Evolutionary conservation across 2,329 filamentous ascomycete species (phyloP).

Genomic region (Penicillium janthinellum): DNA sequence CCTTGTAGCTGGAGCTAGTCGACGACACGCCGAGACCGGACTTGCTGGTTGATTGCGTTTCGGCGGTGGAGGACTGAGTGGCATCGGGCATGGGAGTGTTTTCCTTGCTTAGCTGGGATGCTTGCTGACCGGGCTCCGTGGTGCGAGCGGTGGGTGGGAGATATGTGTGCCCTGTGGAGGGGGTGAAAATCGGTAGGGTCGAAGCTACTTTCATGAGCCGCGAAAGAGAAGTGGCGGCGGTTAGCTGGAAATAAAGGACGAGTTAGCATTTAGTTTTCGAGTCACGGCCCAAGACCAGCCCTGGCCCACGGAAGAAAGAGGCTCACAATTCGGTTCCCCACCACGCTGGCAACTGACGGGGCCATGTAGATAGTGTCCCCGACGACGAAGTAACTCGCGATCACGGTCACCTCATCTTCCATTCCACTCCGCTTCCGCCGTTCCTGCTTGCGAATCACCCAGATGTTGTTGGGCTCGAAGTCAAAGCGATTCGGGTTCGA

Average conservation of each 20-base stretch:
- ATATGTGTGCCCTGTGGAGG: conserved; percentile 63
- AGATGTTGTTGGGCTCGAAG: conserved; percentile 55
- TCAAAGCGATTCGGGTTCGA: conserved; percentile 41
- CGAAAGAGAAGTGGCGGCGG: conserved; percentile 57
- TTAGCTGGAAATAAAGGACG: conserved; percentile 45
- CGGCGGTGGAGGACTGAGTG: conserved; percentile 17
- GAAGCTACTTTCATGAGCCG: conserved; percentile 58
- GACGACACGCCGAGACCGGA: conserved; percentile 28
- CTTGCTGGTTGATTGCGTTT: conserved; percentile 30
- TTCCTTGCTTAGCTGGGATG: conserved; percentile 51
- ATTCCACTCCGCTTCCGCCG: conserved; percentile 47
- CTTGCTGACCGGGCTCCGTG: conserved; percentile 36
- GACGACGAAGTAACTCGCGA: conserved; percentile 64
- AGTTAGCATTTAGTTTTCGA: conserved; percentile 5
- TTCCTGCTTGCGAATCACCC: conserved; percentile 63
- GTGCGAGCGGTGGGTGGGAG: conserved; percentile 51
- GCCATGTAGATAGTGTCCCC: conserved; percentile 64
- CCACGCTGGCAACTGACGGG: conserved; percentile 60
- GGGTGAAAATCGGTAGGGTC: conserved; percentile 58
- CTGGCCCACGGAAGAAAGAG: background rate
- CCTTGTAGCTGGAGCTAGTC: conserved; percentile 33
- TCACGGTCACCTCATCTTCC: conserved; percentile 54
- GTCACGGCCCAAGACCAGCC: background rate
- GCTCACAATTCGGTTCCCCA: conserved; percentile 57
- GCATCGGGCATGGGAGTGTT: conserved; percentile 49